phyloP scores from a whole-genome alignment of 768 basidiomycete species.

The Auricularia heimuer region DNA sequence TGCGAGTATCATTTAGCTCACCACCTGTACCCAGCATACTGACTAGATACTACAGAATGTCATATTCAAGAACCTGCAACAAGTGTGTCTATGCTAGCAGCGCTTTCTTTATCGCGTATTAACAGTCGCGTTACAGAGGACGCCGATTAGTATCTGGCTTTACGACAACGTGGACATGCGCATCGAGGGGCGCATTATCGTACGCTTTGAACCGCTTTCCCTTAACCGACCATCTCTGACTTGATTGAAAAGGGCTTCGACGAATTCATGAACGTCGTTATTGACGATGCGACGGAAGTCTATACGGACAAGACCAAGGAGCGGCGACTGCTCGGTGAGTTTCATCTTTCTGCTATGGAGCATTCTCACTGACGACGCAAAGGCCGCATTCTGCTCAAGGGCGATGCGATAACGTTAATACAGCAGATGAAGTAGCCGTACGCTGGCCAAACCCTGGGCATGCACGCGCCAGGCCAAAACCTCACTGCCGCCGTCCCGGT shows the following conservation, averaged over 20 bases:
- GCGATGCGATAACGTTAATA: slow-evolving; percentile 97
- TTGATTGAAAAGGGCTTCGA: slow-evolving; percentile 77
- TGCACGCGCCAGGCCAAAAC: too few species aligned
- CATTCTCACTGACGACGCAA: slow-evolving; percentile 4
- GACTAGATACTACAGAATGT: slow-evolving; percentile 53
- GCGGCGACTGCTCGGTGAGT: slow-evolving; percentile 69
- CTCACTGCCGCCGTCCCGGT: too few species aligned
- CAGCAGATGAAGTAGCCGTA: slow-evolving; percentile 37
- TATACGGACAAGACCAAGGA: slow-evolving; percentile 86
- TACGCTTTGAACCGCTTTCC: slow-evolving; percentile 45
- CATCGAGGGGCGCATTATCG: slow-evolving; percentile 91
- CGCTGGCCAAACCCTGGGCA: too few species aligned
- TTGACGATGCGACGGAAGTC: slow-evolving; percentile 90
- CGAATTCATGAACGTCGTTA: slow-evolving; percentile 97
- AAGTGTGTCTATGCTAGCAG: slow-evolving; percentile 33
- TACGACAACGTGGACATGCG: slow-evolving; percentile 97
- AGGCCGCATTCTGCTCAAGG: slow-evolving; percentile 95
- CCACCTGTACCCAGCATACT: not conserved
- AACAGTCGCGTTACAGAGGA: slow-evolving; percentile 39
- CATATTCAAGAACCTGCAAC: slow-evolving; percentile 95
- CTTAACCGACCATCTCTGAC: not conserved
- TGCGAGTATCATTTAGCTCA: slow-evolving; percentile 41
- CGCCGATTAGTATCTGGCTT: slow-evolving; percentile 86
- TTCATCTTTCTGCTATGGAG: not conserved
- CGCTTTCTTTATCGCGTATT: slow-evolving; percentile 6